phyloP scores from a whole-genome alignment of 163 green algal species.

The Prototheca wickerhamii region DNA sequence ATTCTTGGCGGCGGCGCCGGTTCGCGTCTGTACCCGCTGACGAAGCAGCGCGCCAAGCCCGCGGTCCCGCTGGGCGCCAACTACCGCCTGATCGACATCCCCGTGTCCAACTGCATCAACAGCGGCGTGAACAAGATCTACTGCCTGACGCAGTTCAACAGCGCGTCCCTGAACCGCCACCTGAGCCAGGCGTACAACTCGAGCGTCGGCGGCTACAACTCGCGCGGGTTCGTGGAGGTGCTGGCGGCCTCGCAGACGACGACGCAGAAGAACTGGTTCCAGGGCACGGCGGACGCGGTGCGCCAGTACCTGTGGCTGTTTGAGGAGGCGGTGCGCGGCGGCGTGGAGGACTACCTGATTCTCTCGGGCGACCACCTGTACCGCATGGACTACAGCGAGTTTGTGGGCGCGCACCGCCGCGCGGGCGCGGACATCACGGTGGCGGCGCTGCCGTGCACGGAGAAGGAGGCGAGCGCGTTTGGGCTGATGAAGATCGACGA shows the following conservation, averaged over 20 bases:
- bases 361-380: slow-evolving; percentile 90
- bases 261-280: slow-evolving; percentile 86
- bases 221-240: slow-evolving; percentile 94
- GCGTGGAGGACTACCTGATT: slow-evolving; percentile 93
- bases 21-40: slow-evolving; percentile 95
- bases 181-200: slow-evolving; percentile 79
- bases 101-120: slow-evolving; percentile 97
- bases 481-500: slow-evolving; percentile 91
- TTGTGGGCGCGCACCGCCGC: slow-evolving; percentile 84
- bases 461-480: slow-evolving; percentile 84
- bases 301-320: slow-evolving; percentile 98
- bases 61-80: slow-evolving; percentile 94
- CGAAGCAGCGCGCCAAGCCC: slow-evolving; percentile 94
- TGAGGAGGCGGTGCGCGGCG: slow-evolving; percentile 81
- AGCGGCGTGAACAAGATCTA: slow-evolving; percentile 95
- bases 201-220: slow-evolving; percentile 61
- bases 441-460: slow-evolving; percentile 76
- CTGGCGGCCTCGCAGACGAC: slow-evolving; percentile 81
- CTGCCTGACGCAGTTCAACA: slow-evolving; percentile 98
- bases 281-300: slow-evolving; percentile 95
- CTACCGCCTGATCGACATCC: slow-evolving; percentile 98
- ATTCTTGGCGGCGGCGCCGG: slow-evolving; percentile 96
- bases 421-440: slow-evolving; percentile 93
- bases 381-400: slow-evolving; percentile 99
- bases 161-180: slow-evolving; percentile 94